Conservation (phyloP, 495 filamentous ascomycete species). For the Achaetomiella virescens region DNA sequence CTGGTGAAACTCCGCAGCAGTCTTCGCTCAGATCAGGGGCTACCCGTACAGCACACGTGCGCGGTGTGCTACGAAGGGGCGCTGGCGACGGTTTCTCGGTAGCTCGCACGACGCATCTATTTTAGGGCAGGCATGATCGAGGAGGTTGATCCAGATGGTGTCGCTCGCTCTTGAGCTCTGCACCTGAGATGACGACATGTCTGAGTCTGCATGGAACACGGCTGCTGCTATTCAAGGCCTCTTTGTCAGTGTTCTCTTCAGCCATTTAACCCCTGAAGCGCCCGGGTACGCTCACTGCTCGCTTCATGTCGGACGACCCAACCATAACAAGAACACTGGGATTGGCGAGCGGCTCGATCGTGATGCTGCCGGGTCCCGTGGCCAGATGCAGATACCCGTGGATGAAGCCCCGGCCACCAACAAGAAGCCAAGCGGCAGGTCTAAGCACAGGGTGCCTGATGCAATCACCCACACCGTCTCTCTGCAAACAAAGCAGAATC, state of each 20-base stretch:
- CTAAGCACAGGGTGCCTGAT: slow-evolving; percentile 22
- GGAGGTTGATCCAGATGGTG: not conserved
- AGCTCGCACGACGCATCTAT: too few species aligned
- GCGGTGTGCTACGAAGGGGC: too few species aligned
- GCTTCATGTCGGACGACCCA: slow-evolving; percentile 2
- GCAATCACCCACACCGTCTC: slow-evolving; percentile 19
- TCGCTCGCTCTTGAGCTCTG: not conserved
- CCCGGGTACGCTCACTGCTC: not conserved
- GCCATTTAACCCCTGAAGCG: not conserved
- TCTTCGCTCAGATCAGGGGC: too few species aligned
- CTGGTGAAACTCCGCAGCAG: too few species aligned
- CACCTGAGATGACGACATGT: not conserved
- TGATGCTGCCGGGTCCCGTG: slow-evolving; percentile 28
- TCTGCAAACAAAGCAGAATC: not conserved
- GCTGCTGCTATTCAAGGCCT: not conserved
- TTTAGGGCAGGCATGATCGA: not conserved
- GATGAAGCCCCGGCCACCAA: slow-evolving; percentile 12
- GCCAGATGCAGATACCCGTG: slow-evolving; percentile 25
- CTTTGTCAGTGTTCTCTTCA: not conserved
- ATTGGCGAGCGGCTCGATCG: slow-evolving; percentile 5
- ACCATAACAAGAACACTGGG: slow-evolving; percentile 24
- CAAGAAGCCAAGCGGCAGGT: slow-evolving; percentile 14
- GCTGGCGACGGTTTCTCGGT: too few species aligned
- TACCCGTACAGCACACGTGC: too few species aligned
- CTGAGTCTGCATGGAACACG: not conserved